Base-by-base conservation (phyloP, 768 basidiomycete genomes). In the Russula sp. region DNA sequence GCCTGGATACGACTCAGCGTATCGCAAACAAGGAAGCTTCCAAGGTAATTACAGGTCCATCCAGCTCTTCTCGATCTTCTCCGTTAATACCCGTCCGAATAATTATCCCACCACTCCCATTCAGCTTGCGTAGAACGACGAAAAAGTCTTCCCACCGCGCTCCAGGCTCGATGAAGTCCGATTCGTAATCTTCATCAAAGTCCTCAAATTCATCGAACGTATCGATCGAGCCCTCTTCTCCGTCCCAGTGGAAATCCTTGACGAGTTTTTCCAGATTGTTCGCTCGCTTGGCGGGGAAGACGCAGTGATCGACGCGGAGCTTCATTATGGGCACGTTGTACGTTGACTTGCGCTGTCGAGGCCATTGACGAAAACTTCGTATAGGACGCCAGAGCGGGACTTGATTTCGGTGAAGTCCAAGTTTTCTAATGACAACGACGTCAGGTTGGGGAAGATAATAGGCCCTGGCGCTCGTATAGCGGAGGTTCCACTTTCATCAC, bases 361-460 rank as follows among this genome's bases (percentile, higher is more conserved):
- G 28, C 28, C 28, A 30, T 30, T 30, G 28, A 5, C 28, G 28
- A 30, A 5, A 30, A 30, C 28, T 2, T 5, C 3, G 28, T 30
- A 30, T 30, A 30, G 28, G 28, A 30, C n/a, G 11, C 52, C 52
- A 6, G 14, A 2, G 22, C 3, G 4, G 18, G 46, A 42, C n/a
- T 60, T 36, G 13, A 3, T 1, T 32, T 28, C 36, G 10, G 22
- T 14, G 11, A 64, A 64, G 34, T 60, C 26, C n/a, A 59, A 7
- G n/a, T 30, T 42, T 36, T 28, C 38, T 34, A 64, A 22, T n/a
- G 48, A 34, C 30, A 64, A 52, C 4, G 58, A 49, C 7, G 24
- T 60, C 58, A 64, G 38, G 26, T 55, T 59, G 3, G 58, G 63
- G 38, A 64, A 64, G 20, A 20, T 8, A 22, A 20, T 8, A 22